phyloP scores from a whole-genome alignment of 192 early-diverging fungal genomes.

The Coemansia sp. region DNA sequence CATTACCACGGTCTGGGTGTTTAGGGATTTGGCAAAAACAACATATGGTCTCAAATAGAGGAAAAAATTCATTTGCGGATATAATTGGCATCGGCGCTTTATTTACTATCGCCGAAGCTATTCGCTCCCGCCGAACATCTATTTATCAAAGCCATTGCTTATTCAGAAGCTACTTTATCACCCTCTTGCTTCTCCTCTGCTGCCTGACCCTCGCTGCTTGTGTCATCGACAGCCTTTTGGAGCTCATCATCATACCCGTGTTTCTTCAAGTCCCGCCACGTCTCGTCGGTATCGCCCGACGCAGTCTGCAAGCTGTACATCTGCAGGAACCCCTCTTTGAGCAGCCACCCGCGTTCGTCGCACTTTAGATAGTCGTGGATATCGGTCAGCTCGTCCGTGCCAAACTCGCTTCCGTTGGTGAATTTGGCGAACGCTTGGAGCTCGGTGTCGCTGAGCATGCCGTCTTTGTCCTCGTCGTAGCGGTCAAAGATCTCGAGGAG shows the following conservation, averaged over 20 bases:
- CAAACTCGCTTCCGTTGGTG: conserved; percentile 60
- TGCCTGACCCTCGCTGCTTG: no score
- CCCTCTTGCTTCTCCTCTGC: no score
- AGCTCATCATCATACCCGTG: conserved; percentile 51
- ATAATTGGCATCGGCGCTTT: conserved; percentile 9
- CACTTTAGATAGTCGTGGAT: conserved; percentile 67
- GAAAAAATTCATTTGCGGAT: conserved; percentile 17
- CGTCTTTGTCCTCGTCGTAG: conserved; percentile 62
- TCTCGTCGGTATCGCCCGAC: conserved; percentile 66
- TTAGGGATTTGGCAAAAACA: not conserved
- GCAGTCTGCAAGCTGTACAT: conserved; percentile 75
- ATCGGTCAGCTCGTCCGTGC: conserved; percentile 54
- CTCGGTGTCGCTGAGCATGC: conserved; percentile 53
- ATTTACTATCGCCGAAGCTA: not conserved
- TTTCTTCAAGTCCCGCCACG: conserved; percentile 71
- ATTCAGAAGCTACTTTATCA: no score
- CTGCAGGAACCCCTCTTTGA: conserved; percentile 72
- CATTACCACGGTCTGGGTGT: no score
- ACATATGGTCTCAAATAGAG: not conserved
- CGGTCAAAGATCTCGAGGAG: conserved; percentile 62
- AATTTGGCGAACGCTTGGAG: conserved; percentile 57
- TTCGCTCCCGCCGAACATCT: conserved; percentile 43
- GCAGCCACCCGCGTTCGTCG: conserved; percentile 59
- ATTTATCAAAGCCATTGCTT: not conserved
- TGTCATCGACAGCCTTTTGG: no score